Base-by-base conservation (phyloP, 192 early-diverging fungal genomes). In the Entomortierella parvispora region DNA sequence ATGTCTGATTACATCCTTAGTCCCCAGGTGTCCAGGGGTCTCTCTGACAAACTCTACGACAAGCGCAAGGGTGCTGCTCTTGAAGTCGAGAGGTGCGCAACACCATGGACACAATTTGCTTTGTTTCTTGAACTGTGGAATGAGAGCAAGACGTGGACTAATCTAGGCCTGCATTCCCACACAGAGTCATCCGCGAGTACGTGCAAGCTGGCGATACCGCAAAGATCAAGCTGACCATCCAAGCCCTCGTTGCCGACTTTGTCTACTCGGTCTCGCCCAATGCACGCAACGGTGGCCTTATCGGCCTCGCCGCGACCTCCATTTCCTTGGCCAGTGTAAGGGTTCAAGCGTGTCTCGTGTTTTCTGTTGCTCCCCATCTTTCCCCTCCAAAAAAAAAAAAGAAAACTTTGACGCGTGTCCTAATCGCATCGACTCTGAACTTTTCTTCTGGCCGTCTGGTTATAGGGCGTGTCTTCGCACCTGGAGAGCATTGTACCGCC, bases 31-130 rank as follows among this genome's bases (percentile, higher is more conserved):
- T 78, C 89, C 33, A 86, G 91, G 42, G 94, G 92, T 10, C 88
- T 98, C 29, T 85, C 87, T 11, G 97, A 99, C 83, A 93, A 91
- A 53, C 83, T 94, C 33, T 99, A 99, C 80, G 97, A 99, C 70
- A 96, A 93, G 85, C 89, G 96, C 63, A 97, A 97, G 64, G 85
- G 84, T 7, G 96, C 96, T 3, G 96, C 96, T 14, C 80, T 95
- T 18, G 96, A 97, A 45, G 88, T 99, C 32, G 96, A 99, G 85
- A 90, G 87, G 83, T 93, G 83, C 26, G 67, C n/a, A n/a, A 42
- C 33, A 42, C 2, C 37, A n/a, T n/a, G n/a, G n/a, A n/a, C n/a
- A n/a, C n/a, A n/a, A n/a, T n/a, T n/a, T n/a, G n/a, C n/a, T n/a
- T n/a, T n/a, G n/a, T n/a, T n/a, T n/a, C n/a, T n/a, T n/a, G n/a